Conservation (phyloP, 306 rosid genomes). For the Rosa multiflora region DNA sequence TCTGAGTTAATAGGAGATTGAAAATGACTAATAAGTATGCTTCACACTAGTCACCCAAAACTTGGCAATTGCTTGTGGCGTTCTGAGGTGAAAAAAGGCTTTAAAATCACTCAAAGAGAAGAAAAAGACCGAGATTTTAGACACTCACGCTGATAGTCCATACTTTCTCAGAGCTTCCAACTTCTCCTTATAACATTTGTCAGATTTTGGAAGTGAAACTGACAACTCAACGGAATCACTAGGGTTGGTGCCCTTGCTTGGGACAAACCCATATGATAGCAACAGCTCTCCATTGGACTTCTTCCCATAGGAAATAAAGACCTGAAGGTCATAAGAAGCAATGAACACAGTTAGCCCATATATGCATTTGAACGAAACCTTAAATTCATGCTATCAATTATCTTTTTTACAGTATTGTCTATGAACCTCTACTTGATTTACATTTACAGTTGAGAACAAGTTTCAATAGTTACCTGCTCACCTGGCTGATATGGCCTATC, state of each 20-base stretch:
- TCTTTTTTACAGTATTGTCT: neutral
- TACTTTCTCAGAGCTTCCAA: constrained; percentile 60
- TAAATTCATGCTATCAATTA: neutral
- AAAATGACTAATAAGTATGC: neutral
- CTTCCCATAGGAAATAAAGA: constrained; percentile 90
- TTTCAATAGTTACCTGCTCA: constrained; percentile 81
- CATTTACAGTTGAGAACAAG: constrained; percentile 19
- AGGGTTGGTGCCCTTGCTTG: constrained; percentile 89
- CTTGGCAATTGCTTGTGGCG: neutral
- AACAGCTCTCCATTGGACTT: constrained; percentile 93
- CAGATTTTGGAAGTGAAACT: constrained; percentile 70
- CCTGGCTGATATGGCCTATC: constrained; percentile 90
- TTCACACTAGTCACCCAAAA: neutral
- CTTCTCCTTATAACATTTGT: constrained; percentile 70
- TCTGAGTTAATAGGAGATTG: neutral
- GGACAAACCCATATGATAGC: constrained; percentile 92
- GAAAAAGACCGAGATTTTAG: neutral
- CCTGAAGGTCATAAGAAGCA: constrained; percentile 50
- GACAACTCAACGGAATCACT: constrained; percentile 83
- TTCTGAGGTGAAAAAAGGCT: neutral
- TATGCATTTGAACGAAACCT: neutral
- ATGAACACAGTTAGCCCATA: constrained; percentile 3
- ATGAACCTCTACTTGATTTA: neutral
- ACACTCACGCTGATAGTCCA: constrained; percentile 68
- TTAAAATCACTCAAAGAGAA: neutral